Conservation (phyloP, 2,329 filamentous ascomycete species). For the Aureobasidium sp. region DNA sequence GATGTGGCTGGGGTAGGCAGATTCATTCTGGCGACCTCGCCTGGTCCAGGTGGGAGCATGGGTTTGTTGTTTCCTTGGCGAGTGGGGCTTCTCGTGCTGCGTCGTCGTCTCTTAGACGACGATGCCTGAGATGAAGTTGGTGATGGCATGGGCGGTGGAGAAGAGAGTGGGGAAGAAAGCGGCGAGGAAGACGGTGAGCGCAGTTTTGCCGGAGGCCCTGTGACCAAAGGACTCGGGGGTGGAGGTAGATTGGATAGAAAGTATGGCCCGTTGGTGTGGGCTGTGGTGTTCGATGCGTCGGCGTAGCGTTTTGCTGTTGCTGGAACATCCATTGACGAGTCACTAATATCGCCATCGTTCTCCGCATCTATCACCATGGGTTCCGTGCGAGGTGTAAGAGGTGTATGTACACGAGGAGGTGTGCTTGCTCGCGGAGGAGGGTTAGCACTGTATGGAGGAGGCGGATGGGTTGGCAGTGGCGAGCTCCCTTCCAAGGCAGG, state of each 20-base stretch:
- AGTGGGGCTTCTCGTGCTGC: background rate
- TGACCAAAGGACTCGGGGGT: background rate
- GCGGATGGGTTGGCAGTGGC: slow-evolving; percentile 4
- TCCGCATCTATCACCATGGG: background rate
- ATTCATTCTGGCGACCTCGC: background rate
- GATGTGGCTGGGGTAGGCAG: background rate
- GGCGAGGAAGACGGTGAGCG: background rate
- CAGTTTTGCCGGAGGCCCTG: background rate
- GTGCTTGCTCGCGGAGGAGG: background rate
- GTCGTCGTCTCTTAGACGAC: background rate
- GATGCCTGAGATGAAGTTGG: background rate
- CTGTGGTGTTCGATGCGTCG: background rate
- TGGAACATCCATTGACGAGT: slow-evolving; percentile 1
- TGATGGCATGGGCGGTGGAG: background rate
- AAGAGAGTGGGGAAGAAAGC: background rate
- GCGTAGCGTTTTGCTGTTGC: background rate
- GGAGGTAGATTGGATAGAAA: slow-evolving; percentile 1
- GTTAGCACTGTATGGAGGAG: slow-evolving; percentile 4
- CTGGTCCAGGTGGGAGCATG: background rate
- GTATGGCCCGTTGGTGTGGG: background rate
- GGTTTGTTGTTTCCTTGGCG: background rate
- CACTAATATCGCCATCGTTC: slow-evolving; percentile 11
- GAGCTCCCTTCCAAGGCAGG: background rate
- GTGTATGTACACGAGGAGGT: background rate
- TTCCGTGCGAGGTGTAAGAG: background rate